Conservation (phyloP, 2,329 filamentous ascomycete genomes). For the Zasmidium cellare region DNA sequence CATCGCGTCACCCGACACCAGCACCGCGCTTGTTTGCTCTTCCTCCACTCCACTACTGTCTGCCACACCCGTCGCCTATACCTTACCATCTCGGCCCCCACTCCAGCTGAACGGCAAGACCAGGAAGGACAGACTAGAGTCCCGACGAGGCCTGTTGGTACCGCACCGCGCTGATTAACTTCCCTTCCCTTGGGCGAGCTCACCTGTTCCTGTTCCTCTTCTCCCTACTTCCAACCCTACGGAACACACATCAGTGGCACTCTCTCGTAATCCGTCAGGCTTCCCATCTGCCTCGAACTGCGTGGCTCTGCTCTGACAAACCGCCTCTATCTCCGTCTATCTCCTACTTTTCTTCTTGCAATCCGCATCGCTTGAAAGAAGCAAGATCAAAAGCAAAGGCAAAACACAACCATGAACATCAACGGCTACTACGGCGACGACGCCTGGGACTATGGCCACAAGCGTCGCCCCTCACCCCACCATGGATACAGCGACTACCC, state of each 20-base stretch:
- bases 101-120: background rate
- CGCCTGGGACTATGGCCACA: slow-evolving; percentile 22
- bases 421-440: slow-evolving; percentile 25
- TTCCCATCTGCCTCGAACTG: background rate
- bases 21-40: background rate
- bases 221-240: background rate
- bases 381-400: background rate
- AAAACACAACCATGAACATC: too few relatives aligned
- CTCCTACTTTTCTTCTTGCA: background rate
- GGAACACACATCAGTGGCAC: background rate
- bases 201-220: slow-evolving; percentile 8
- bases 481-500: slow-evolving; percentile 21
- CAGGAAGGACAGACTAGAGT: background rate
- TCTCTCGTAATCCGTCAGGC: slow-evolving; percentile 3
- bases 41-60: background rate
- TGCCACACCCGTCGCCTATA: background rate
- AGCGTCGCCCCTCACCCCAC: slow-evolving; percentile 21
- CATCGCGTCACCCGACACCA: slow-evolving; percentile 4
- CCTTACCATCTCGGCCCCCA: background rate
- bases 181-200: background rate
- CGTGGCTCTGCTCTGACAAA: background rate
- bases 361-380: background rate
- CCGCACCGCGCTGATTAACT: slow-evolving; percentile 1
- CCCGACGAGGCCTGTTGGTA: background rate
- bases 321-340: slow-evolving; percentile 3